Evolutionary conservation across 345 rosid species (phyloP).

Genomic region (Acer negundo): DNA sequence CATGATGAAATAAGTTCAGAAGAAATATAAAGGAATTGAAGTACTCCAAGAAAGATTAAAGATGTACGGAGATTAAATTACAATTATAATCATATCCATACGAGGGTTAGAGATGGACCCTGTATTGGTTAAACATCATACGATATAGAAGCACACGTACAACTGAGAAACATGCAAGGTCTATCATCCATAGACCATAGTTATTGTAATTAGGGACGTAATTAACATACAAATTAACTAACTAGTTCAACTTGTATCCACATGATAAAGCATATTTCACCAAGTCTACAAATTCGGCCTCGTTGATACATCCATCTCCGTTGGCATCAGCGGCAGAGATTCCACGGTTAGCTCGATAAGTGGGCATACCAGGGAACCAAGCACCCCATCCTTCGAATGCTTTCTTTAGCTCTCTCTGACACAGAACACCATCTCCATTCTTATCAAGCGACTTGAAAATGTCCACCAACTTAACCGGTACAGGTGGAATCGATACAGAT

Average conservation of each 20-base stretch:
- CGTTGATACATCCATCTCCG: neutral
- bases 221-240: too few species aligned
- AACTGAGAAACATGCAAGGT: neutral
- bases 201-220: too few species aligned
- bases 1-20: too few species aligned
- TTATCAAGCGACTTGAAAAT: neutral
- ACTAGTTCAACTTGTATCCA: neutral
- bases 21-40: too few species aligned
- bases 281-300: constrained; percentile 2
- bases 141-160: neutral
- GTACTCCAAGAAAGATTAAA: too few species aligned
- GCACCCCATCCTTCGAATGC: neutral
- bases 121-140: too few species aligned
- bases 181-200: too few species aligned
- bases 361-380: neutral
- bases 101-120: too few species aligned
- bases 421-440: neutral
- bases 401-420: neutral
- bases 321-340: constrained; percentile 10
- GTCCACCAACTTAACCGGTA: neutral
- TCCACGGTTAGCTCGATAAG: neutral
- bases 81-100: too few species aligned
- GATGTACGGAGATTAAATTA: too few species aligned
- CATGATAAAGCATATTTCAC: neutral
- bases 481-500: too few species aligned